phyloP scores from a whole-genome alignment of 139 green algal genomes.

The Closterium sp. region DNA sequence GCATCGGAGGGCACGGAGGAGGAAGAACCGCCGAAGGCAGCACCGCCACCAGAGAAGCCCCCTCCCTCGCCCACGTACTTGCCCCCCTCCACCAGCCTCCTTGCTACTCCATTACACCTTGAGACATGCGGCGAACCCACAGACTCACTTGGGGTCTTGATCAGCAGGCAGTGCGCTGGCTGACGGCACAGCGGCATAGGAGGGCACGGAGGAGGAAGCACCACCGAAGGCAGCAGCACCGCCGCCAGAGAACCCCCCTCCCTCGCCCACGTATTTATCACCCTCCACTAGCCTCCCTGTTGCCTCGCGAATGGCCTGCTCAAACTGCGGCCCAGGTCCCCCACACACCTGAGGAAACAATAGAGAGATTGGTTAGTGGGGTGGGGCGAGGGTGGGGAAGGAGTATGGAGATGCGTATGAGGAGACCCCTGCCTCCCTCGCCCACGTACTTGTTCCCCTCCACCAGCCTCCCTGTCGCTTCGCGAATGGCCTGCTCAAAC shows the following conservation, averaged over 20 bases:
- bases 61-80: not conserved
- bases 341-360: not conserved
- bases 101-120: not conserved
- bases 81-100: slow-evolving; percentile 8
- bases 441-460: slow-evolving; percentile 5
- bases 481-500: slow-evolving; percentile 25
- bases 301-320: slow-evolving; percentile 7
- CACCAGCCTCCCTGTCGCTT: slow-evolving; percentile 8
- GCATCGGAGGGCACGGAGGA: not conserved
- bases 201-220: not conserved
- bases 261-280: not conserved
- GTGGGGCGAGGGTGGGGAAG: not conserved
- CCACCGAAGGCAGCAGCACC: not conserved
- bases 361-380: not conserved
- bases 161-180: not conserved
- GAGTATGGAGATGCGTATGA: not conserved
- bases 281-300: slow-evolving; percentile 18
- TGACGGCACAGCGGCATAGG: not conserved
- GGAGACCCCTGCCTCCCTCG: not conserved
- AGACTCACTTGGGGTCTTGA: slow-evolving; percentile 9
- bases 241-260: not conserved
- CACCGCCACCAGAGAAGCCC: not conserved
- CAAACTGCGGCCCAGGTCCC: slow-evolving; percentile 25
- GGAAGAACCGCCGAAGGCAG: not conserved
- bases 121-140: too few species aligned